Conservation (phyloP, 208 protist genomes). For the Strigomonas galati region DNA sequence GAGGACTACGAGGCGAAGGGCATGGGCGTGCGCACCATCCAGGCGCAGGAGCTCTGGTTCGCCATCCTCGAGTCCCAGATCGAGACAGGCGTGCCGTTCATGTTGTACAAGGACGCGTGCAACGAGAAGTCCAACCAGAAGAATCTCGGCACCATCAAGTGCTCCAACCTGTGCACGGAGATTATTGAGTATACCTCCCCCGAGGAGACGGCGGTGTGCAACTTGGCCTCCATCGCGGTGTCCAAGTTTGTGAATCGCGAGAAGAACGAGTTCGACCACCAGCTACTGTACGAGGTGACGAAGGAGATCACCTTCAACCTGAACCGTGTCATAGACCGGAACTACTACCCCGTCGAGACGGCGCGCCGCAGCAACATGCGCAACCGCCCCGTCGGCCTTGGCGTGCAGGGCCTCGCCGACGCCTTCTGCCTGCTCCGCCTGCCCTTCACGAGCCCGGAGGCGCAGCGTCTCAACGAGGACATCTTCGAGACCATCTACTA, state of each 20-base stretch:
- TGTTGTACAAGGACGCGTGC: constrained; percentile 99
- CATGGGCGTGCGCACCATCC: constrained; percentile 78
- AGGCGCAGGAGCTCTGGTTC: constrained; percentile 98
- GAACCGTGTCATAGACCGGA: constrained; percentile 99
- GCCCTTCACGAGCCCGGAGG: constrained; percentile 93
- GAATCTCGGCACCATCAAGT: constrained; percentile 99
- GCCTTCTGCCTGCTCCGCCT: constrained; percentile 95
- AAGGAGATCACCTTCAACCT: constrained; percentile 95
- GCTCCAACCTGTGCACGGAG: constrained; percentile 99
- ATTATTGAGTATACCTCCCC: constrained; percentile 98
- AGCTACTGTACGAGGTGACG: constrained; percentile 88
- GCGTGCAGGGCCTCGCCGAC: constrained; percentile 99
- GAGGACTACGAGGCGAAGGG: constrained; percentile 92
- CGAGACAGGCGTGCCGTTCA: constrained; percentile 99
- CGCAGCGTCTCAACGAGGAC: constrained; percentile 94
- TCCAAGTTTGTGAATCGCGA: constrained; percentile 93
- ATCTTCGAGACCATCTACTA: constrained; percentile 99
- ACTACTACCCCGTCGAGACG: constrained; percentile 98
- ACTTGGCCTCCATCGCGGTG: constrained; percentile 98
- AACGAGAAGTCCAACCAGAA: constrained; percentile 99
- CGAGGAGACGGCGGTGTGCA: constrained; percentile 99
- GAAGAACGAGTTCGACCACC: constrained; percentile 84
- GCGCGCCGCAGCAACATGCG: constrained; percentile 94
- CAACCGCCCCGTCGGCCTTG: constrained; percentile 98
- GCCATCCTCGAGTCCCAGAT: constrained; percentile 98